Conservation (phyloP, 176 grass and related monocot species). For the Poa annua region DNA sequence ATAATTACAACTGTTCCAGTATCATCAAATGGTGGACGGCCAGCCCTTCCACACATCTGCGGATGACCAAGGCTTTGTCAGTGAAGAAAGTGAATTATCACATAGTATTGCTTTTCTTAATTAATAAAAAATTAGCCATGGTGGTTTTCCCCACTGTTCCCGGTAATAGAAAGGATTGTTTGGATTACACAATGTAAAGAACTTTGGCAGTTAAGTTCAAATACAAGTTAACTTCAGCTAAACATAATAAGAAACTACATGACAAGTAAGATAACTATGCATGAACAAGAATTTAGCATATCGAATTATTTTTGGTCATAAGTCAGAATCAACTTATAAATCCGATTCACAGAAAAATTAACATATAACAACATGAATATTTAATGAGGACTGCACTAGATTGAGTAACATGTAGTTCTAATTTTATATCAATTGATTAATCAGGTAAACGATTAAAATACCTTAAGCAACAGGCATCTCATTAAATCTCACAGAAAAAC, state of each 20-base stretch:
- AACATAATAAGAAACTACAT: constrained; percentile 19
- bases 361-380: constrained; percentile 22
- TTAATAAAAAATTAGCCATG: background rate
- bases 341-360: background rate
- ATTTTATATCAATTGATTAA: constrained; percentile 11
- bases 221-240: constrained; percentile 30
- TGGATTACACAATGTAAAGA: constrained; percentile 27
- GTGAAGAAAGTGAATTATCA: constrained; percentile 18
- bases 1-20: constrained; percentile 97
- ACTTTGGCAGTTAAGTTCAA: constrained; percentile 1
- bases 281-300: constrained; percentile 25
- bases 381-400: background rate
- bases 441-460: constrained; percentile 25
- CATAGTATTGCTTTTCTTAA: background rate
- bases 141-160: too few relatives aligned
- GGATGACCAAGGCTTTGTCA: constrained; percentile 35
- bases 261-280: constrained; percentile 28
- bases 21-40: constrained; percentile 94
- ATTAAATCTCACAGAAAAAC: constrained; percentile 29
- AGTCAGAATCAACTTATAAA: constrained; percentile 27
- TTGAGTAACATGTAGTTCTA: constrained; percentile 20
- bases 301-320: constrained; percentile 3
- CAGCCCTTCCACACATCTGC: constrained; percentile 98
- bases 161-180: constrained; percentile 11
- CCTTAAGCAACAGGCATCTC: background rate